Evolutionary conservation across 1,139 yeast species (phyloP), one percentile per base, ranked within the genome.

Genomic region (Wickerhamiella infanticola): DNA sequence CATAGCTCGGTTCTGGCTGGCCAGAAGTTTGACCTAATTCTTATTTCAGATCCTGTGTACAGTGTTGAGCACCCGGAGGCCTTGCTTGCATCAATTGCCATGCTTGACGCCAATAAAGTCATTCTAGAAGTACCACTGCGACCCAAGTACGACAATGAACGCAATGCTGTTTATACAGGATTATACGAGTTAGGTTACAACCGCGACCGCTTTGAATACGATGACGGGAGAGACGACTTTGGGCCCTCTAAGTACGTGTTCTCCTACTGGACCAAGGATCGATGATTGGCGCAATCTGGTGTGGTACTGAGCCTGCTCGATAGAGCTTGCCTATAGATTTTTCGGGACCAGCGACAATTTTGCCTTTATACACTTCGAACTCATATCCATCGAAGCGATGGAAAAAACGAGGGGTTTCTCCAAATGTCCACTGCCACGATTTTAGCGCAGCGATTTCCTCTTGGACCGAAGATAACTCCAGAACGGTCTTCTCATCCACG

Each of bases 21-120:
- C 55, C 57, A 2, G 44, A 55, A 35, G 53, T 84, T 73, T 58
- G 70, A 73, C 40, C 74, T 85, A 0, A 68, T 88, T 3, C 64
- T 90, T 0, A 64, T 84, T 4, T 81, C 95, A 35, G 98, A 90
- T 61, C 95, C 96, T 0, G 77, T 88, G 1, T 90, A 90, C 61
- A 82, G 95, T 0, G 65, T 79, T 0, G 71, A 75, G 35, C 97
- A 90, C 58, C 96, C 97, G 0, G 61, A 62, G 29, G 74, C 83
- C 77, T 77, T 90, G 0, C 72, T 73, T 3, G 62, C 73, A 44
- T 78, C 82, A 69, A 65, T 85, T 3, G 55, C 59, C 13, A 23
- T 27, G 6, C 49, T 53, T 0, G 11, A 13, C 3, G 46, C 51
- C 2, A 38, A 38, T 3, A 33, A 35, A 5, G 73, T 85, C 0